Conservation (phyloP, 2,329 filamentous ascomycete genomes). For the Trichoderma aggressivum region DNA sequence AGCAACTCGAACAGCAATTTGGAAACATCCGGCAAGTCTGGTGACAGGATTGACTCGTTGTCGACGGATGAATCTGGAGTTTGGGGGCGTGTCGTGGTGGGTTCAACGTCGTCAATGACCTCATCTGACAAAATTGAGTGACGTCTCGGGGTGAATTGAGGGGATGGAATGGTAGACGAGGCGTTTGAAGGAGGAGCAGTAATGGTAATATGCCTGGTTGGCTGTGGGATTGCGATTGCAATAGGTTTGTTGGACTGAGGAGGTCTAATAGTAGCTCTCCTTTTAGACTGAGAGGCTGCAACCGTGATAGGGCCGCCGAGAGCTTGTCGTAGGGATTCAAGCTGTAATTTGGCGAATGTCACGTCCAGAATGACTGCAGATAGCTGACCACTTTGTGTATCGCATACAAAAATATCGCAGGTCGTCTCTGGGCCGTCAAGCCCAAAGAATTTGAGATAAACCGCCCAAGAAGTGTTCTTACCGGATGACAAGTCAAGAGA, state of each 20-base stretch:
- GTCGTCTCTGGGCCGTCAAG: not conserved
- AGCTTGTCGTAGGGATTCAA: not conserved
- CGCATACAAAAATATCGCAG: not conserved
- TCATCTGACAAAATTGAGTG: not conserved
- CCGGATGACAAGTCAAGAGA: not conserved
- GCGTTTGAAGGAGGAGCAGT: not conserved
- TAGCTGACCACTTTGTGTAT: not conserved
- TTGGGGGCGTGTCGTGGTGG: not conserved
- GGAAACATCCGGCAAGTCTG: not conserved
- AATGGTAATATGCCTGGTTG: not conserved
- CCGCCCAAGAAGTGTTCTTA: not conserved
- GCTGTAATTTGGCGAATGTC: not conserved
- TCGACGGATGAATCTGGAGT: not conserved
- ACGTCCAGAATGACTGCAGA: not conserved
- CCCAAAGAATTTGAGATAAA: not conserved
- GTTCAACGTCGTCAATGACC: not conserved
- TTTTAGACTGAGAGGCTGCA: not conserved
- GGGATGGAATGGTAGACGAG: not conserved
- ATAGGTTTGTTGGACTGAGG: not conserved
- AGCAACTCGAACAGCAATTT: not conserved
- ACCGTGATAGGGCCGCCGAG: not conserved
- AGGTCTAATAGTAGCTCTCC: not conserved
- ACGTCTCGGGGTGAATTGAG: not conserved
- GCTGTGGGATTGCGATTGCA: not conserved
- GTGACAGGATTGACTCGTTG: not conserved